Conservation (phyloP, 164 flowering plant genomes). For the Dillenia turbinata region DNA sequence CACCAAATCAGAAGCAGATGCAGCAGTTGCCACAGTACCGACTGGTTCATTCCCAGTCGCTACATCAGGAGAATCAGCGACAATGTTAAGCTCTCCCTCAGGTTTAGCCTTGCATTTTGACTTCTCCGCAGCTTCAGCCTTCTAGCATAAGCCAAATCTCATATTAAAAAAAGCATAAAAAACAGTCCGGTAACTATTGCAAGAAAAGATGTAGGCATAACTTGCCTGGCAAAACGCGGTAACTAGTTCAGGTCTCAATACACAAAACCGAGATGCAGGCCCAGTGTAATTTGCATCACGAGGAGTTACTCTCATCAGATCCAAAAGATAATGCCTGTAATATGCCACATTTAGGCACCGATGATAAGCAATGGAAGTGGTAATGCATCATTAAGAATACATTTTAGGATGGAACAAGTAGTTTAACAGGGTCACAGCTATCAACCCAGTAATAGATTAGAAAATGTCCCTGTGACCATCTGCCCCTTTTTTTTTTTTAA, state of each 20-base stretch:
- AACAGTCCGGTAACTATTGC: not conserved
- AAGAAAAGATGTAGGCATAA: constrained; percentile 4
- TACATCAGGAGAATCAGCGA: constrained; percentile 27
- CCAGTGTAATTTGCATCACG: constrained; percentile 95
- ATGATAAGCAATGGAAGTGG: too few species aligned
- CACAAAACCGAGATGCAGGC: constrained; percentile 79
- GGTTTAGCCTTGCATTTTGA: constrained; percentile 29
- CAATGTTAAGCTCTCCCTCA: constrained; percentile 28
- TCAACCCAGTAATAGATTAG: too few species aligned
- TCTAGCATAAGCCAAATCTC: constrained; percentile 17
- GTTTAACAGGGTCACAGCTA: too few species aligned
- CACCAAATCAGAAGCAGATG: constrained; percentile 16
- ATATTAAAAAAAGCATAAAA: constrained; percentile 11
- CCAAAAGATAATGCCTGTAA: constrained; percentile 92
- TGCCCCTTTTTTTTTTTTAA: too few species aligned
- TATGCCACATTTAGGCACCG: not conserved
- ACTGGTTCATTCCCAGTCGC: constrained; percentile 24
- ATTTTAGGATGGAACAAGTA: too few species aligned
- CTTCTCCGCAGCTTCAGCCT: constrained; percentile 67
- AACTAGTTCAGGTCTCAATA: constrained; percentile 86
- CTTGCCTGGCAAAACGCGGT: constrained; percentile 78
- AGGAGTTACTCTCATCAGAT: constrained; percentile 97
- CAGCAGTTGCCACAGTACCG: constrained; percentile 21
- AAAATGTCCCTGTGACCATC: too few species aligned
- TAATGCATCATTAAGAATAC: too few species aligned